A percentile compares a stretch with the other conserved stretches of the same genome.
These are phyloP conservation scores for Podosphaera xanthii DNA, from an alignment of 2,329 filamentous ascomycete species.

Conservation along the genomic window DNA sequence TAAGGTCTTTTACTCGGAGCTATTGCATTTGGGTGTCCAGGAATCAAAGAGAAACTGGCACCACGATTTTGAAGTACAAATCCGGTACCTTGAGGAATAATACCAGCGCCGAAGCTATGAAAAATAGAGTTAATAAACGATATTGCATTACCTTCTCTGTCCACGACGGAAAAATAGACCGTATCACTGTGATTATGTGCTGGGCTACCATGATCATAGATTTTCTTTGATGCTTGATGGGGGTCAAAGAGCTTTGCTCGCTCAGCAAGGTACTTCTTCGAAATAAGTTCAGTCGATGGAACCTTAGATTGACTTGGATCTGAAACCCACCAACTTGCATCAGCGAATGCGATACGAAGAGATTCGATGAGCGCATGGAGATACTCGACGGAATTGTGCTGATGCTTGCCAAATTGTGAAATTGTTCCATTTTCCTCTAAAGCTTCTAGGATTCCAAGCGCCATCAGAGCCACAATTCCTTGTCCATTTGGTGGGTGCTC, in stretches of 20 bases:
- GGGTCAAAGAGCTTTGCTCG: constrained; percentile 37
- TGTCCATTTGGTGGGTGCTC: constrained; percentile 95
- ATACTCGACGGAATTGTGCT: constrained; percentile 65
- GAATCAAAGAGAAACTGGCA: constrained; percentile 55
- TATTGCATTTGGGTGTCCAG: constrained; percentile 55
- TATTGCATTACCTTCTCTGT: constrained; percentile 66
- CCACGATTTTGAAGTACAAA: constrained; percentile 92
- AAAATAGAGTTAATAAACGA: constrained; percentile 97
- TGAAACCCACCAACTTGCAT: constrained; percentile 73
- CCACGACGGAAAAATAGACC: constrained; percentile 77
- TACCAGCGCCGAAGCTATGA: constrained; percentile 65
- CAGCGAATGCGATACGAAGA: constrained; percentile 72
- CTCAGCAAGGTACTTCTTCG: constrained; percentile 48
- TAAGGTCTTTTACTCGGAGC: constrained; percentile 75
- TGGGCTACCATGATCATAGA: constrained; percentile 52
- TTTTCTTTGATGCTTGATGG: constrained; percentile 32
- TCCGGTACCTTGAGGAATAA: constrained; percentile 67
- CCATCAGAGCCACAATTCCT: constrained; percentile 85
- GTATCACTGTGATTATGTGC: constrained; percentile 76
- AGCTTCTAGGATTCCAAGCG: constrained; percentile 73
- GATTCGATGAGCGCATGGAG: constrained; percentile 76
- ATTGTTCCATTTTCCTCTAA: constrained; percentile 58
- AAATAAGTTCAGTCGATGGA: constrained; percentile 47
- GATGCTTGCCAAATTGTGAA: constrained; percentile 38
- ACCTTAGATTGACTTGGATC: constrained; percentile 55